phyloP scores from a whole-genome alignment of 768 basidiomycete species.

The Lactifluus echinatus region DNA sequence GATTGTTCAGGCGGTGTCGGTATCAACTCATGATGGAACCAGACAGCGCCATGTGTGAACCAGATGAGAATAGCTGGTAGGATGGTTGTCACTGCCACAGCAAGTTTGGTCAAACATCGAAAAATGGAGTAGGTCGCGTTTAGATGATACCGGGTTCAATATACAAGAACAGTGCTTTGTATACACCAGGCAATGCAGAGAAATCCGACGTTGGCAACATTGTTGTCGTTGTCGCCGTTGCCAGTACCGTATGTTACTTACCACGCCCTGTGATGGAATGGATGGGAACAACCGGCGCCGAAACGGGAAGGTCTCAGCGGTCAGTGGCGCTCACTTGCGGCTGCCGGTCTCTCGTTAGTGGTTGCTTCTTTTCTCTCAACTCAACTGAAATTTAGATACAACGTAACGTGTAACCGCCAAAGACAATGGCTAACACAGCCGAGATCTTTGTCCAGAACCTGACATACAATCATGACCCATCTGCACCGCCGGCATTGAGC shows the following conservation, averaged over 20 bases:
- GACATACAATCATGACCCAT: conserved; percentile 47
- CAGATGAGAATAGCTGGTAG: conserved; percentile 43
- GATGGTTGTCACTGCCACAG: conserved; percentile 40
- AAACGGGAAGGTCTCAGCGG: too few species aligned
- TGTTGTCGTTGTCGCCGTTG: neutral
- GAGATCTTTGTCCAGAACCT: conserved; percentile 37
- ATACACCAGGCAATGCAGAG: conserved; percentile 53
- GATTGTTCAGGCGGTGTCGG: conserved; percentile 34
- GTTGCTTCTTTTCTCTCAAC: neutral
- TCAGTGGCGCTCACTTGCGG: too few species aligned
- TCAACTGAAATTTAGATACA: neutral
- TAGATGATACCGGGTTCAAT: conserved; percentile 46
- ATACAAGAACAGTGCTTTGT: conserved; percentile 54
- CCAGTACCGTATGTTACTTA: too few species aligned
- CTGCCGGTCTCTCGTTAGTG: too few species aligned
- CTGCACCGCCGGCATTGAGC: conserved; percentile 43
- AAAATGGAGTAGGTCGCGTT: neutral
- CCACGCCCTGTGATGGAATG: too few species aligned
- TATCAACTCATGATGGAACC: conserved; percentile 62
- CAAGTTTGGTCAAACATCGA: neutral
- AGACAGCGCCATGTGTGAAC: conserved; percentile 49
- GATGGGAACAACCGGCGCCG: too few species aligned
- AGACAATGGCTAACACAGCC: neutral
- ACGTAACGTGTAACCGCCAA: too few species aligned
- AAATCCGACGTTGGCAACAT: conserved; percentile 33